Percentiles rank a stretch among this genome's conserved stretches.
Conservation (phyloP, 768 basidiomycete genomes). For the Panaeolus papilionaceus region DNA sequence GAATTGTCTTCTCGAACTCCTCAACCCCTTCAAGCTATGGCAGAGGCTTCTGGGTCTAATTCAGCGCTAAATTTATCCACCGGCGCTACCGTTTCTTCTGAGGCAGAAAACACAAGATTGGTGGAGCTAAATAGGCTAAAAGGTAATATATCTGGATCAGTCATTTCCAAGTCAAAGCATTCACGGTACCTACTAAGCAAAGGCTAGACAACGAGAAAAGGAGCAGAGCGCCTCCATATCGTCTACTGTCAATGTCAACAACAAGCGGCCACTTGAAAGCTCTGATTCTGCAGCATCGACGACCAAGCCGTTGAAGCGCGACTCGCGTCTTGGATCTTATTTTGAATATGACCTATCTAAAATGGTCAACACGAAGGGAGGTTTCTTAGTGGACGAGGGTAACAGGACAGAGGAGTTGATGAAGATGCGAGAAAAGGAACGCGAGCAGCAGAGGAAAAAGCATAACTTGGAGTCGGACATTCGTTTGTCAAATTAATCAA, state of each 20-base stretch:
- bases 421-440: slow-evolving; percentile 77
- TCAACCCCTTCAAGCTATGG: neutral
- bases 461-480: slow-evolving; percentile 69
- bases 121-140: slow-evolving; percentile 82
- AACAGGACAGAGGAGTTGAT: slow-evolving; percentile 80
- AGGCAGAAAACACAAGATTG: slow-evolving; percentile 72
- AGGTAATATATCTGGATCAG: slow-evolving; percentile 48
- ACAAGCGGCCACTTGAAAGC: slow-evolving; percentile 73
- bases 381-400: slow-evolving; percentile 92
- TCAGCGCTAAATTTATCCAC: no score
- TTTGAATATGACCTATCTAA: slow-evolving; percentile 98
- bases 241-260: slow-evolving; percentile 61
- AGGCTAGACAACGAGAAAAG: slow-evolving; percentile 72
- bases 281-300: slow-evolving; percentile 60
- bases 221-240: slow-evolving; percentile 61
- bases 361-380: slow-evolving; percentile 96
- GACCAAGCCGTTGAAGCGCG: slow-evolving; percentile 64
- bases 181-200: slow-evolving; percentile 52
- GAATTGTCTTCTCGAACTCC: neutral
- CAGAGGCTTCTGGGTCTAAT: neutral
- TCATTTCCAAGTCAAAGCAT: neutral
- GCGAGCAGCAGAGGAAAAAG: slow-evolving; percentile 78
- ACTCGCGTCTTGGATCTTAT: slow-evolving; percentile 86
- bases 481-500: slow-evolving; percentile 43
- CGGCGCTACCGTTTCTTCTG: neutral